Evolutionary conservation across 352 stramenopile species (phyloP).

Genomic region (Bremia lactucae): DNA sequence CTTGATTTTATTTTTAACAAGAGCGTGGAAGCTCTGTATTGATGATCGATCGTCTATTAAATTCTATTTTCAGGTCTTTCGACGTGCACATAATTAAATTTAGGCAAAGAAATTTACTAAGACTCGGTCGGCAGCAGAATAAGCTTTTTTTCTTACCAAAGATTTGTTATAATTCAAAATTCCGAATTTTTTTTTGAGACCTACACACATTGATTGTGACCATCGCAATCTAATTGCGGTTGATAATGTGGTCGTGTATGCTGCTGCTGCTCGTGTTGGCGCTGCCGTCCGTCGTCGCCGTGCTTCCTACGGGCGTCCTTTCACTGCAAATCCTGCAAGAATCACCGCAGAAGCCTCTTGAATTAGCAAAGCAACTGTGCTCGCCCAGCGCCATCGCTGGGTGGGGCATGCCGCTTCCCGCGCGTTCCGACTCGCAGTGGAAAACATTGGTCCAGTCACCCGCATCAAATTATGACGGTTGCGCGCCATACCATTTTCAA

Average conservation of each 20-base stretch:
- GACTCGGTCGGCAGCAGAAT: no score
- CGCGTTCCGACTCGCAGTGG: slow-evolving; percentile 39
- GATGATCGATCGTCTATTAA: no score
- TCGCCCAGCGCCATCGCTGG: slow-evolving; percentile 37
- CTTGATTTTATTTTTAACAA: no score
- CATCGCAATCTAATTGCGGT: neutral
- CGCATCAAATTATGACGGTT: slow-evolving; percentile 29
- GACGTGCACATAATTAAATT: no score
- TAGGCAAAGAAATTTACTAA: no score
- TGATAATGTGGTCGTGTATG: slow-evolving; percentile 1
- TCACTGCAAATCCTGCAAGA: slow-evolving; percentile 29
- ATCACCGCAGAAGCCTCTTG: slow-evolving; percentile 8
- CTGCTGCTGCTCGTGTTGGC: slow-evolving; percentile 14
- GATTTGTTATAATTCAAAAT: no score
- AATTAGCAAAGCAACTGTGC: slow-evolving; percentile 40
- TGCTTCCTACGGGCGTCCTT: slow-evolving; percentile 36
- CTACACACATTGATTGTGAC: neutral
- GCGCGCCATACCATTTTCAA: slow-evolving; percentile 20
- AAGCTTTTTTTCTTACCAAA: no score
- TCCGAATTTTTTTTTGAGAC: no score
- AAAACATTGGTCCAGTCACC: slow-evolving; percentile 36
- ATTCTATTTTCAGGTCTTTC: no score
- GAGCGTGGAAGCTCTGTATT: no score
- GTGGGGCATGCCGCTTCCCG: slow-evolving; percentile 43
- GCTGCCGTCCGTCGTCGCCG: slow-evolving; percentile 12